Evolutionary conservation across 768 basidiomycete genomes (phyloP).

Genomic region (Rhizopogon salebrosus): DNA sequence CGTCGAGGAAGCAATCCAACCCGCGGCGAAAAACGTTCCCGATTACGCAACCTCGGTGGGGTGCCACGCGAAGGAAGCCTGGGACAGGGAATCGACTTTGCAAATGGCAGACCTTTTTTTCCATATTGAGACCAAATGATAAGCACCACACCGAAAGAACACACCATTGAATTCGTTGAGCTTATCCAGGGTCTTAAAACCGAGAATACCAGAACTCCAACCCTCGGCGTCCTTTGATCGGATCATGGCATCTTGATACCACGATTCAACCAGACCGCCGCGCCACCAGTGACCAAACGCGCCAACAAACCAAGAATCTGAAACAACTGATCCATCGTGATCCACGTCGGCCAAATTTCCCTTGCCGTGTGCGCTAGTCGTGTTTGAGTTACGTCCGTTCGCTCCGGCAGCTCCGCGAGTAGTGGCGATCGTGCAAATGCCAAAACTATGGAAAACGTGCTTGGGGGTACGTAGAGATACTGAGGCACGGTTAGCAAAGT

Average conservation of each 20-base stretch:
- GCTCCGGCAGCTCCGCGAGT: constrained; percentile 26
- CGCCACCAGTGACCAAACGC: constrained; percentile 92
- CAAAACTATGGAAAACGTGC: constrained; percentile 82
- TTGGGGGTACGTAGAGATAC: constrained; percentile 90
- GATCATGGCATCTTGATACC: constrained; percentile 66
- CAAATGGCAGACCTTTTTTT: constrained; percentile 44
- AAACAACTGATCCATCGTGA: constrained; percentile 45
- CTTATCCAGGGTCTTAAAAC: constrained; percentile 68
- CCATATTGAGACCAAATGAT: neutral
- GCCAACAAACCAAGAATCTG: constrained; percentile 87
- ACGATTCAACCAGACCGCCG: constrained; percentile 75
- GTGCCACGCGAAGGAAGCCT: constrained; percentile 39
- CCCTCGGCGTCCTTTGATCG: constrained; percentile 65
- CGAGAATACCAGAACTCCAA: constrained; percentile 74
- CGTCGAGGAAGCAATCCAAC: constrained; percentile 36
- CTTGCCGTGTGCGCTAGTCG: constrained; percentile 13
- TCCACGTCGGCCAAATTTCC: constrained; percentile 23
- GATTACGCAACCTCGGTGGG: constrained; percentile 54
- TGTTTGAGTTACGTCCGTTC: constrained; percentile 52
- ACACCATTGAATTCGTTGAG: constrained; percentile 64
- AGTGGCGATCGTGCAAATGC: constrained; percentile 78
- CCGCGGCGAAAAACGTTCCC: constrained; percentile 48
- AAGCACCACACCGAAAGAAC: constrained; percentile 11
- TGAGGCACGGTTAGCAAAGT: constrained; percentile 90
- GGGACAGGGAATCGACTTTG: constrained; percentile 42